A percentile compares a stretch with the other conserved stretches of the same genome.
These are phyloP conservation scores for Pseudisothecium myosuroides DNA, from an alignment of 225 moss, liverwort and hornwort species.

Conservation along the genomic window DNA sequence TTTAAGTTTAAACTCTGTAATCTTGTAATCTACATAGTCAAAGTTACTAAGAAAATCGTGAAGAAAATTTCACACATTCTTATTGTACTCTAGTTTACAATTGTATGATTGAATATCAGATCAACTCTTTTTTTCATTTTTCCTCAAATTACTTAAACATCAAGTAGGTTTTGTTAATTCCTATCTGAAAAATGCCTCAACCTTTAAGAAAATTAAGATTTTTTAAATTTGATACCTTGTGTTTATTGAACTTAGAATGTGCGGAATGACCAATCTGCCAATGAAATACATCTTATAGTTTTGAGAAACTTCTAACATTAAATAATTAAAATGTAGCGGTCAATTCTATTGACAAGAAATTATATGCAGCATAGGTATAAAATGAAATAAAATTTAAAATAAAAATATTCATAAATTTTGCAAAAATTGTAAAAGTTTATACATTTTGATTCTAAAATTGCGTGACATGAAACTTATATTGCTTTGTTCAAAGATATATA, in stretches of 20 bases:
- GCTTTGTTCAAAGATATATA: background rate
- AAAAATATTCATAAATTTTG: too few species aligned
- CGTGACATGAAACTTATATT: accelerated
- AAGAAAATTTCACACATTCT: accelerated
- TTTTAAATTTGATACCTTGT: background rate
- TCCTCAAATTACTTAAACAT: too few species aligned
- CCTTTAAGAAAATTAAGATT: background rate
- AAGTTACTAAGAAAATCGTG: background rate
- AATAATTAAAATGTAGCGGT: too few species aligned
- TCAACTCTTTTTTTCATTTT: background rate
- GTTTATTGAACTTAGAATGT: background rate
- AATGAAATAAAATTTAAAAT: background rate
- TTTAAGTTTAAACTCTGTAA: background rate
- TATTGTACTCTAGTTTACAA: accelerated
- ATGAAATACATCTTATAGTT: background rate
- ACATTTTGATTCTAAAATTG: background rate
- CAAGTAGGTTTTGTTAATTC: accelerated
- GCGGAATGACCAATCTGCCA: accelerated
- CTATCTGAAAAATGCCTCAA: accelerated
- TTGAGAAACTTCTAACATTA: background rate
- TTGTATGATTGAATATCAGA: background rate
- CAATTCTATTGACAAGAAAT: background rate
- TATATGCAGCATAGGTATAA: background rate
- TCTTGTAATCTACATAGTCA: background rate
- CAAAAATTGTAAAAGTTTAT: background rate